Conservation (phyloP, 495 filamentous ascomycete species). For the Aspergillus wentii region DNA sequence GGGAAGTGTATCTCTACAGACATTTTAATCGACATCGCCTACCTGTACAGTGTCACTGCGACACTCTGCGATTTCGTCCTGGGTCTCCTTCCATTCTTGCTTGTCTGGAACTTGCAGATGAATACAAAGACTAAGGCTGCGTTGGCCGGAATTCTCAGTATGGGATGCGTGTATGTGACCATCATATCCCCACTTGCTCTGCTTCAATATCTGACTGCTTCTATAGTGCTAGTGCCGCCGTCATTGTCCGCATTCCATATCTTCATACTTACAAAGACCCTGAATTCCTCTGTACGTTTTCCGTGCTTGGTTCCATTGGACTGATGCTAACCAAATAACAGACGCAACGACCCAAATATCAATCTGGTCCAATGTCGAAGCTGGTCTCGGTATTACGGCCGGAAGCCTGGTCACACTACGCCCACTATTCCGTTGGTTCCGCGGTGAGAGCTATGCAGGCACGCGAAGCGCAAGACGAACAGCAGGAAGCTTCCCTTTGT, state of each 20-base stretch:
- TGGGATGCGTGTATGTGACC: conserved; percentile 41
- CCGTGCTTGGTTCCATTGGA: background rate
- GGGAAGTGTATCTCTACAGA: conserved; percentile 31
- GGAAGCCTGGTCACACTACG: conserved; percentile 44
- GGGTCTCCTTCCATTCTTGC: conserved; percentile 29
- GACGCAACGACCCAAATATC: conserved; percentile 39
- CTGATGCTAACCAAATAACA: conserved; percentile 13
- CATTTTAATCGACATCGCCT: conserved; percentile 28
- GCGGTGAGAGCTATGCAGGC: conserved; percentile 24
- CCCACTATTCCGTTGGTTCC: conserved; percentile 43
- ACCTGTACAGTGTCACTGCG: conserved; percentile 39
- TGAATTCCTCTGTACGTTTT: conserved; percentile 28
- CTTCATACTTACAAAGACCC: conserved; percentile 22
- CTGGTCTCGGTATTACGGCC: conserved; percentile 40
- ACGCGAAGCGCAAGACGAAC: conserved; percentile 21
- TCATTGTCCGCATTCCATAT: conserved; percentile 34
- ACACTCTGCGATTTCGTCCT: conserved; percentile 36
- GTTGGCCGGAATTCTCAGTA: conserved; percentile 31
- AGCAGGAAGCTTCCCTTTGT: conserved; percentile 26
- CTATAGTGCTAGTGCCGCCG: conserved; percentile 29
- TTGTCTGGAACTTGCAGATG: conserved; percentile 39
- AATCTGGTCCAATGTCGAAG: conserved; percentile 45
- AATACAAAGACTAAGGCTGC: conserved; percentile 28
- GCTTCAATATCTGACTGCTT: conserved; percentile 1
- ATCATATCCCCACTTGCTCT: conserved; percentile 3